Evolutionary conservation across 2,329 filamentous ascomycete species (phyloP).

Genomic region (Cytospora piceae): DNA sequence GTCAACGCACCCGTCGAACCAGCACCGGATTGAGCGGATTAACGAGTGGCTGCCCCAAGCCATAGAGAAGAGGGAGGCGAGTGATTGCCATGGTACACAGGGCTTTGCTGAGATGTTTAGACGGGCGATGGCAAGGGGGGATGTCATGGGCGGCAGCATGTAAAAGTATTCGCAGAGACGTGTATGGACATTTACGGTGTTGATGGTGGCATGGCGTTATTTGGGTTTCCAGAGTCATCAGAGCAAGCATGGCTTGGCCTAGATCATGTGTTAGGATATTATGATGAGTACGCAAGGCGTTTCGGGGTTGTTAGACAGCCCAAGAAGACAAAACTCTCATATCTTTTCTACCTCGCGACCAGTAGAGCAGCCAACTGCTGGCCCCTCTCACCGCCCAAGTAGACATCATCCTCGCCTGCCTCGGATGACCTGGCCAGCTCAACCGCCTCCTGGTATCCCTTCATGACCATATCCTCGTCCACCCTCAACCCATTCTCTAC

Average conservation of each 20-base stretch:
- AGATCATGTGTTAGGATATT: not conserved
- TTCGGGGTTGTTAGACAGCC: not conserved
- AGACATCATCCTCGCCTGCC: constrained; percentile 59
- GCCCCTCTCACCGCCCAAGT: constrained; percentile 62
- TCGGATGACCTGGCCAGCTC: constrained; percentile 69
- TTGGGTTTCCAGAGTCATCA: not conserved
- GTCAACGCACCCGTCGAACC: constrained; percentile 75
- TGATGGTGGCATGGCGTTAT: not conserved
- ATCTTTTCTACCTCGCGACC: constrained; percentile 32
- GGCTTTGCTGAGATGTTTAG: constrained; percentile 58
- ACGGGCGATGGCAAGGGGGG: constrained; percentile 48
- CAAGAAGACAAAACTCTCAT: not conserved
- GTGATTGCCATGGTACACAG: constrained; percentile 57
- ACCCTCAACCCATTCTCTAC: constrained; percentile 82
- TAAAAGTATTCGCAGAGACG: not conserved
- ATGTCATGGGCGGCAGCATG: constrained; percentile 23
- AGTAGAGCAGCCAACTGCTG: constrained; percentile 52
- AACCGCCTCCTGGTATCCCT: constrained; percentile 79
- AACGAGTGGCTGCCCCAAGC: constrained; percentile 64
- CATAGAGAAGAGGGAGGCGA: constrained; percentile 55
- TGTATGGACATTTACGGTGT: not conserved
- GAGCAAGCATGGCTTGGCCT: not conserved
- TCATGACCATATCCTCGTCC: constrained; percentile 86
- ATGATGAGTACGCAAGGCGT: not conserved
- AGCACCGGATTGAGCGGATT: constrained; percentile 68